These are phyloP conservation scores for Phellopilus nigrolimitatus DNA, from an alignment of 1,284 basidiomycete genomes.

Conservation along the genomic window DNA sequence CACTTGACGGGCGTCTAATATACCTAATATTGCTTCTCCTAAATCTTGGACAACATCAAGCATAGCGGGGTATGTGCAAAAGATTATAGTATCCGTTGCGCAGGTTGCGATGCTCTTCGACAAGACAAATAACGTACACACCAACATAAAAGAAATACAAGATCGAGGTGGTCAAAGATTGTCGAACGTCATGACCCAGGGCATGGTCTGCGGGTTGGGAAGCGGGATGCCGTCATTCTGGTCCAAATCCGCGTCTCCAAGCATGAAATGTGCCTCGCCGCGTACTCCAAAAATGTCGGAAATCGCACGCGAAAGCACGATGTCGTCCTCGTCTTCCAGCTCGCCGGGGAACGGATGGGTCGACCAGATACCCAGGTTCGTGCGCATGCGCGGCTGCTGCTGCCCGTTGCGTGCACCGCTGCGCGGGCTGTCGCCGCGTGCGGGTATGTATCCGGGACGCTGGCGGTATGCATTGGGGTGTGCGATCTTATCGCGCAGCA, in stretches of 20 bases:
- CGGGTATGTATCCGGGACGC: neutral
- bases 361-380: neutral
- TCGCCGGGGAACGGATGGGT: conserved; percentile 3
- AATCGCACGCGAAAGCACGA: conserved; percentile 14
- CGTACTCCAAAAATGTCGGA: conserved; percentile 15
- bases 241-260: neutral
- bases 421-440: conserved; percentile 7
- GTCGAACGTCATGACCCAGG: too few relatives aligned
- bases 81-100: too few relatives aligned
- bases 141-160: too few relatives aligned
- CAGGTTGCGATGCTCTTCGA: too few relatives aligned
- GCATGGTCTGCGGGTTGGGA: too few relatives aligned
- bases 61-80: too few relatives aligned
- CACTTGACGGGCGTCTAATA: too few relatives aligned
- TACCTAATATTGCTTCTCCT: too few relatives aligned
- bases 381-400: neutral
- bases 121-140: too few relatives aligned
- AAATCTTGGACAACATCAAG: too few relatives aligned
- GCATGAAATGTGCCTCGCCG: conserved; percentile 6
- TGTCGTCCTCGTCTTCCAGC: conserved; percentile 15
- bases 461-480: conserved; percentile 14
- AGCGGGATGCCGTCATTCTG: neutral
- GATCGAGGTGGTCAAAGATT: too few relatives aligned
- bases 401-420: neutral
- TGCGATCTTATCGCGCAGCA: conserved; percentile 18